Conservation (phyloP, 495 filamentous ascomycete genomes). For the Aspergillus panamensis region DNA sequence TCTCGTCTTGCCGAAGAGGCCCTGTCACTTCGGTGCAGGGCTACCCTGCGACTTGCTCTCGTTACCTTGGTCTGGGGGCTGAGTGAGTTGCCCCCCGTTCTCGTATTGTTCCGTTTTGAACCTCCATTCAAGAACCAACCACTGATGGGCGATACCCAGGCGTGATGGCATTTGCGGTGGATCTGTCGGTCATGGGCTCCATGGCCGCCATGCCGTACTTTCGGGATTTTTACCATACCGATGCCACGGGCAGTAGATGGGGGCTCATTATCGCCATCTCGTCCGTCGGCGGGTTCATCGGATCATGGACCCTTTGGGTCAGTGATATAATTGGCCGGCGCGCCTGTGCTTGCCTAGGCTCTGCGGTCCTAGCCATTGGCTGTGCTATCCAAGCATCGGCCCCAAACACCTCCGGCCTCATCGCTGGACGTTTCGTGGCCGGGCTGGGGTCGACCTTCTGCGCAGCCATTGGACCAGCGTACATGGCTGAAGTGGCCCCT, state of each 20-base stretch:
- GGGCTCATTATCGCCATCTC: background rate
- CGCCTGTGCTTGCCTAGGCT: background rate
- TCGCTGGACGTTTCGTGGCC: background rate
- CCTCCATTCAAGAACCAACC: no score
- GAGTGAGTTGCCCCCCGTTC: background rate
- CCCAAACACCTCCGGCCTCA: background rate
- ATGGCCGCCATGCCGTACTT: background rate
- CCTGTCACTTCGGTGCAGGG: background rate
- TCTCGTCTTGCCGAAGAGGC: background rate
- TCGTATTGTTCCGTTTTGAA: no score
- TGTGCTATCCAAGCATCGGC: background rate
- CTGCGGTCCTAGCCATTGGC: background rate
- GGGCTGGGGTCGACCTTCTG: background rate
- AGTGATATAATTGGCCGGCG: background rate
- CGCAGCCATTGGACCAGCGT: background rate
- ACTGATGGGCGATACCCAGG: background rate
- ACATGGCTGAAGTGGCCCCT: background rate
- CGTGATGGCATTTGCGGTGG: background rate
- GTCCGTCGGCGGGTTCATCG: background rate
- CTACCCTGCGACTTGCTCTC: background rate
- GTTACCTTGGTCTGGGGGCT: background rate
- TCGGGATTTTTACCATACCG: background rate
- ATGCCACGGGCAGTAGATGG: background rate
- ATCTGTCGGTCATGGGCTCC: background rate
- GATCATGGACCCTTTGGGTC: background rate